phyloP scores from a whole-genome alignment of 371 early-diverging fungal species.

The Haplosporangium sp. region DNA sequence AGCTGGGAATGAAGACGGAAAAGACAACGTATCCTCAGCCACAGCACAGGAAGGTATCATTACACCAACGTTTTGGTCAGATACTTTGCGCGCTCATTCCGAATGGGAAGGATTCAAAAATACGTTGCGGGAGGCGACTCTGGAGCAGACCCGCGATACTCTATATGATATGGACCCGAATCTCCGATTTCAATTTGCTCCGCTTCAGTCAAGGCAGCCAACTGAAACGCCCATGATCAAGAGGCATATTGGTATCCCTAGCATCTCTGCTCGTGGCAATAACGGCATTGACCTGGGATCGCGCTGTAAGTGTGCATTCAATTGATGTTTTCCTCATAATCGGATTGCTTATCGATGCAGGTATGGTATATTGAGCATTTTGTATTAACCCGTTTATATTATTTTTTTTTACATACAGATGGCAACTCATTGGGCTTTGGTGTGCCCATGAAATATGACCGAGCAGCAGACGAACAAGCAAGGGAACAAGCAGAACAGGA shows the following conservation, averaged over 20 bases:
- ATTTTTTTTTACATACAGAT: constrained; percentile 32
- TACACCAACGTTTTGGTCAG: constrained; percentile 36
- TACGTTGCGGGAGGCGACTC: constrained; percentile 36
- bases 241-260: constrained; percentile 47
- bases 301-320: constrained; percentile 19
- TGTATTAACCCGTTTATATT: not conserved
- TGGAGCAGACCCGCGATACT: constrained; percentile 49
- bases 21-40: not conserved
- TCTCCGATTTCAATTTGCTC: constrained; percentile 52
- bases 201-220: constrained; percentile 47
- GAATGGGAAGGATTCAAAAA: constrained; percentile 37
- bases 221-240: constrained; percentile 46
- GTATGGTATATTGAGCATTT: no score
- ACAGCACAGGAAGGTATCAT: no score
- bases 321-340: not conserved
- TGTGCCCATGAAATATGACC: constrained; percentile 48
- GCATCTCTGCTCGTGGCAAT: constrained; percentile 39
- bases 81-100: not conserved
- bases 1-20: not conserved
- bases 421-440: constrained; percentile 54
- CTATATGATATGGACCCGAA: constrained; percentile 48
- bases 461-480: constrained; percentile 11
- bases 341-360: no score
- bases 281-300: constrained; percentile 54
- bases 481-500: constrained; percentile 21